Evolutionary conservation across 176 grass and related monocot genomes (phyloP).

Genomic region (Juncus inflexus): DNA sequence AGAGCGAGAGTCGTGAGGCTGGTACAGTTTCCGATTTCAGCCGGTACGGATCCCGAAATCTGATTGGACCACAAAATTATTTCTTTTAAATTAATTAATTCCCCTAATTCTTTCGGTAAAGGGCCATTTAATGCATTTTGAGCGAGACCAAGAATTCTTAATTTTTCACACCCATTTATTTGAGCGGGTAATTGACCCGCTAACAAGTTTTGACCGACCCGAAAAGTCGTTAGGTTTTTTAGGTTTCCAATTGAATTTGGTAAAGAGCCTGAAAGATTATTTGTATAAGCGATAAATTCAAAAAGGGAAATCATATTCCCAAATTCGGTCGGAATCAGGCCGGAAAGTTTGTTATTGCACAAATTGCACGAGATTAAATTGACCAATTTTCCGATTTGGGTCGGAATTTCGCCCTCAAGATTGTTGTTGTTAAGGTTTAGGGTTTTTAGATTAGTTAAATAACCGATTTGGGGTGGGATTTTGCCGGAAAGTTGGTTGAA

Average conservation of each 20-base stretch:
- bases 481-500: slow-evolving; percentile 61
- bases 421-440: slow-evolving; percentile 74
- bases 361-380: slow-evolving; percentile 55
- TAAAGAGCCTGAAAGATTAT: slow-evolving; percentile 76
- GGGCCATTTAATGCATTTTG: slow-evolving; percentile 70
- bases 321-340: slow-evolving; percentile 65
- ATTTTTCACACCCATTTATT: slow-evolving; percentile 65
- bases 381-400: slow-evolving; percentile 61
- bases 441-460: slow-evolving; percentile 43
- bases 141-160: slow-evolving; percentile 78
- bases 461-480: slow-evolving; percentile 67
- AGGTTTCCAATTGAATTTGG: slow-evolving; percentile 62
- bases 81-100: slow-evolving; percentile 58
- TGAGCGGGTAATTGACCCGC: slow-evolving; percentile 73
- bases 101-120: slow-evolving; percentile 72
- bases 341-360: slow-evolving; percentile 83
- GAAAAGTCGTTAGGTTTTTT: slow-evolving; percentile 67
- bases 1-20: slow-evolving; percentile 65
- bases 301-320: slow-evolving; percentile 64
- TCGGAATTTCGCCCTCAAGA: slow-evolving; percentile 47
- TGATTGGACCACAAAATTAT: slow-evolving; percentile 77
- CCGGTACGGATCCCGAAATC: slow-evolving; percentile 64
- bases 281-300: slow-evolving; percentile 80
- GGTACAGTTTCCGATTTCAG: slow-evolving; percentile 75
- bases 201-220: slow-evolving; percentile 81